Base-by-base conservation (phyloP, 345 rosid species). In the Linum usitatissimum region DNA sequence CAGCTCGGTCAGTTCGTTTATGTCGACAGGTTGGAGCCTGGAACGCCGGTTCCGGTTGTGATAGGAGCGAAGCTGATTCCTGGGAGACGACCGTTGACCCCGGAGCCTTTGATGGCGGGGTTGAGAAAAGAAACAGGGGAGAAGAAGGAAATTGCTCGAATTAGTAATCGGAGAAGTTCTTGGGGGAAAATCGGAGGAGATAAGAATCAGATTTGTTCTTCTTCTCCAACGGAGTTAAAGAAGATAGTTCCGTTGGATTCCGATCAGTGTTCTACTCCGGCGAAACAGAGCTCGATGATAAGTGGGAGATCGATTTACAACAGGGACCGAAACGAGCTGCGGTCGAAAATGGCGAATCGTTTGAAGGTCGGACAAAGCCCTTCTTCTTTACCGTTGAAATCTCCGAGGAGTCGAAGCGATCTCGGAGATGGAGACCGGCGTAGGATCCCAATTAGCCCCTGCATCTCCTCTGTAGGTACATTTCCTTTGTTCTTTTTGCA, bases 401-500 rank as follows among this genome's bases (percentile, higher is more conserved):
- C 86, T 53, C 84, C 84, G 3, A 83, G 96, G 70, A 94, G 99
- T 77, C 81, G 48, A 72, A 90, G 95, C 64, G 95, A 10, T 45
- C 17, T 83, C 34, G 76, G 84, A 7, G 86, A 84, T 10, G 73
- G 92, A 66, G 96, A 82, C 12, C 64, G 38, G 5, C 6, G 79
- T 2, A 78, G 82, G 38, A 76, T 77, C 69, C 72, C 88, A 14
- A 70, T 70, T 59, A 76, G 80, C 71, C 86, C 89, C 62, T 80
- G 81, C 82, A 82, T 80, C 82, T 76, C 86, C 84, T 73, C 88
- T 94, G 99, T 94, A 90, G 86, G 96, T 86, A 82, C 87, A 83
- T 80, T 80, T 64, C 73, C 49, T 78, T 76, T 61, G 66, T 45
- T 62, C 62, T 66, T 53, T 5, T 4, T 48, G 40, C 3, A 9